These are phyloP conservation scores for Peterozyma toletana DNA, from an alignment of 805 yeast genomes.

Conservation along the genomic window DNA sequence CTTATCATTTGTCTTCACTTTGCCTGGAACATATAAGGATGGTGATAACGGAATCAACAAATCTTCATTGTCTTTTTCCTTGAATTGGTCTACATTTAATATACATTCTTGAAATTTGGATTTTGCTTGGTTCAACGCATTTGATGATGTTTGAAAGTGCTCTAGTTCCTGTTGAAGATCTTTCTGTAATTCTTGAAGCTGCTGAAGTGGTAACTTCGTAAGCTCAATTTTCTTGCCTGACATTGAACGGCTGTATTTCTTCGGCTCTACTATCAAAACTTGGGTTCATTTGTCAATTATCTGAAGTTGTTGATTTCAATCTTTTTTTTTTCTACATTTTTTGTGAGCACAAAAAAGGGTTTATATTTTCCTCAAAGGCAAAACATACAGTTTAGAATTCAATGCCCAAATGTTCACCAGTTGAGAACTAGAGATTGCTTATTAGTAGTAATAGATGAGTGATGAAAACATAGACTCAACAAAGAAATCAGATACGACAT, in stretches of 20 bases:
- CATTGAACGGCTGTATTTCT: no score
- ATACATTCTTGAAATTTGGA: constrained; percentile 77
- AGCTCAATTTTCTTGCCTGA: constrained; percentile 38
- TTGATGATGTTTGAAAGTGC: constrained; percentile 77
- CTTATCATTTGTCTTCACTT: constrained; percentile 50
- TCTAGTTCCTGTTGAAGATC: constrained; percentile 80
- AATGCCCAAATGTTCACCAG: no score
- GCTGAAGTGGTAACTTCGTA: constrained; percentile 70
- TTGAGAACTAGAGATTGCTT: no score
- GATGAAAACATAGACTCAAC: constrained; percentile 7
- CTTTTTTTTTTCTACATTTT: neutral
- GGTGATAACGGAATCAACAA: constrained; percentile 83
- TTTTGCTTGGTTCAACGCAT: constrained; percentile 79
- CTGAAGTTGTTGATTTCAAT: neutral
- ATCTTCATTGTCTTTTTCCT: constrained; percentile 35
- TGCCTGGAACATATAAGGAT: constrained; percentile 87
- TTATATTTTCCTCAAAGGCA: no score
- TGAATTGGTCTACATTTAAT: constrained; percentile 46
- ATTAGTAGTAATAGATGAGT: neutral
- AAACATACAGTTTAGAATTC: no score
- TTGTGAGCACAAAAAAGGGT: no score
- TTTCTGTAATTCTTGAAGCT: constrained; percentile 74
- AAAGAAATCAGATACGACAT: constrained; percentile 38
- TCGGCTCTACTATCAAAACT: no score
- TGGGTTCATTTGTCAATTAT: no score